Base-by-base conservation (phyloP, 2,329 filamentous ascomycete genomes). In the Penicillium sclerotigenum region DNA sequence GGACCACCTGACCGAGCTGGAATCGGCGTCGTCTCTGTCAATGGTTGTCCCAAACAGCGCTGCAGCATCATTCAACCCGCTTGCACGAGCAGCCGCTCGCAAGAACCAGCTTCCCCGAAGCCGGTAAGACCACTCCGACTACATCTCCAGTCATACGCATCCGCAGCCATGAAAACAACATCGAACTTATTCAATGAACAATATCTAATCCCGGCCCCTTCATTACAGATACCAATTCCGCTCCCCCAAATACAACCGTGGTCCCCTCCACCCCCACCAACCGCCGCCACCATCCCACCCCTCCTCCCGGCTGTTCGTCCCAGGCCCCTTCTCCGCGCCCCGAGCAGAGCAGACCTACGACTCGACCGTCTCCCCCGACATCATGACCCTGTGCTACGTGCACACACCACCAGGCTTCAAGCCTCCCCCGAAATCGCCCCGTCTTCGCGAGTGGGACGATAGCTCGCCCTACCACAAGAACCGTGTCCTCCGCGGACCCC, bases 381-480 rank as follows among this genome's bases (percentile, higher is more conserved):
- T 97, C 66, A 85, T 97, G 79, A 89, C 91, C 45, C 82, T 99
- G 68, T 86, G 88, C 65, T 99, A 99, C 79, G 83, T 85, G 54
- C 94, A 99, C 79, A 84, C 80, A 50, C 89, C 91, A 1, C 92
- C 92, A 0, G 92, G 91, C 57, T 88, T 87, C 78, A 71, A 80
- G 72, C 73, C 80, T 11, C 77, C 81, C 18, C 64, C 80, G 50
- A 81, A 81, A 69, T 75, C 79, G 2, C 84, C 90, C 58, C 86
- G 90, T 60, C 79, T 97, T 65, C 85, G 94, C 55, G 78, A 83
- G 66, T 99, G 94, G 94, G 88, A 93, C 58, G 92, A 88, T 66
- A 89, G 88, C 50, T 96, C 90, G 8, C 94, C 93, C 2, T 99
- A 99, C 78, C 92, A 92, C 81, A 90, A 91, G 79, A 96, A 96